A percentile compares a stretch with the other conserved stretches of the same genome.
Evolutionary conservation across 257 asterid species (phyloP).

Genomic region (Capsicum rhomboideum): DNA sequence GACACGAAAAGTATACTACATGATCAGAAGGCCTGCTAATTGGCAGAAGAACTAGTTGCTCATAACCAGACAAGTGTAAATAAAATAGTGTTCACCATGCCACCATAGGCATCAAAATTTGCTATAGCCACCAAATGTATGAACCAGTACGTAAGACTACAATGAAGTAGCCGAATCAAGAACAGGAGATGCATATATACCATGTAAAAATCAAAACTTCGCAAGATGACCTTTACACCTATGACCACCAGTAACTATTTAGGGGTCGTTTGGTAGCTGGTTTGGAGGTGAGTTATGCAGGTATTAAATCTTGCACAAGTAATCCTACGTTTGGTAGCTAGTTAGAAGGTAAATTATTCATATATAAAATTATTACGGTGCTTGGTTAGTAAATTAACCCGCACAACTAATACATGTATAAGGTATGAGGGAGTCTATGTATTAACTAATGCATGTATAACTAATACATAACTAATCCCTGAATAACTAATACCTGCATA

Average conservation of each 20-base stretch:
- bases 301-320: too few relatives aligned
- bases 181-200: neutral
- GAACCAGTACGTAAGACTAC: neutral
- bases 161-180: neutral
- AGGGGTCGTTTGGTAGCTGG: too few relatives aligned
- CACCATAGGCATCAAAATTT: neutral
- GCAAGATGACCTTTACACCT: neutral
- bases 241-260: neutral
- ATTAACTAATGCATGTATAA: too few relatives aligned
- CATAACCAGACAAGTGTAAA: neutral
- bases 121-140: neutral
- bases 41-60: neutral
- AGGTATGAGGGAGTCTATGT: too few relatives aligned
- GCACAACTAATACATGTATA: too few relatives aligned
- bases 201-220: neutral
- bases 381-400: too few relatives aligned
- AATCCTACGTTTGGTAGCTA: too few relatives aligned
- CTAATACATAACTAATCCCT: too few relatives aligned
- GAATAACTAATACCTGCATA: too few relatives aligned
- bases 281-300: too few relatives aligned
- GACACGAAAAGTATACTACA: neutral
- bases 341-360: too few relatives aligned
- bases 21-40: neutral
- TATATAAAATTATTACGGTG: too few relatives aligned
- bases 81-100: neutral